Base-by-base conservation (phyloP, 1,139 yeast genomes). In the Protomyces gravidus region DNA sequence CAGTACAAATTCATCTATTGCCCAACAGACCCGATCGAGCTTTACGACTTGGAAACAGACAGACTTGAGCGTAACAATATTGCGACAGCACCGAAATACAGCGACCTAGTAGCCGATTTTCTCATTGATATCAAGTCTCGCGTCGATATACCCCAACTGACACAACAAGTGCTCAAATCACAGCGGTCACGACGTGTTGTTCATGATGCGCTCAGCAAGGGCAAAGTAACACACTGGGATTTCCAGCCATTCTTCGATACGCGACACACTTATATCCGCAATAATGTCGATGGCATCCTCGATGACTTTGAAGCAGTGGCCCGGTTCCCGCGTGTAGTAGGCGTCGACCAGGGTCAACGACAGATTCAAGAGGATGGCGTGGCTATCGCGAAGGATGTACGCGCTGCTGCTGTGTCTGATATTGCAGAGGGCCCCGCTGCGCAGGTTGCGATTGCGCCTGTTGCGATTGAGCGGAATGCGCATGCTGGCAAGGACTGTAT, bases 181-280 rank as follows among this genome's bases (percentile, higher is more conserved):
- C 58, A 53, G 46, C 36, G 58, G 5, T 53, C 58, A 21, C 58
- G 58, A 6, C 45, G 58, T 13, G 51, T 53, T 28, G 36, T 42
- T 25, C 58, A 53, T 27, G 58, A 53, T 28, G 58, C 58, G 11
- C 51, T 53, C 11, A 45, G 51, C 45, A 45, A 46, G 33, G 58
- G 58, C 27, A 45, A 32, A 13, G 58, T 53, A 30, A 53, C 58
- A n/a, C 58, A 53, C 47, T 53, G 58, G 58, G 58, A 53, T 33
- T 53, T 53, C 42, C 58, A 53, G 47, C 58, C 58, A 30, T 46
- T 46, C 58, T 53, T 53, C 36, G 50, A 45, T 42, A 46, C 50
- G 7, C 36, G 36, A 13, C 47, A 45, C 21, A 45, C 45, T 17
- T 53, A 53, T 46, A 46, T 53, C 9, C 45, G 58, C 36, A 53